A percentile compares a stretch with the other conserved stretches of the same genome.
phyloP scores from a whole-genome alignment of 2,329 filamentous ascomycete species.

The Lasiodiplodia sp. region DNA sequence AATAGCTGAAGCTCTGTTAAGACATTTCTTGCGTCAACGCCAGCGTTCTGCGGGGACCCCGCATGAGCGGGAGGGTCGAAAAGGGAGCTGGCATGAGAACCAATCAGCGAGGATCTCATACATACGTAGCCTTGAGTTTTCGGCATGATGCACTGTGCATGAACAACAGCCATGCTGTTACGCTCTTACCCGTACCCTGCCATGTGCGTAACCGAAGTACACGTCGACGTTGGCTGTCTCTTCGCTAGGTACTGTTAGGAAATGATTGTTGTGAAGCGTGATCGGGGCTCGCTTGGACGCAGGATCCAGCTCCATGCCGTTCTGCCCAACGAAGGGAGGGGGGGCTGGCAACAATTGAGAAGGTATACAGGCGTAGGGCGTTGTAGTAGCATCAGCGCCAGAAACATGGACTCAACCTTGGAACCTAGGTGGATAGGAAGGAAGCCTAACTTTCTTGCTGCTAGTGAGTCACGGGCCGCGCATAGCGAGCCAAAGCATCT shows the following conservation, averaged over 20 bases:
- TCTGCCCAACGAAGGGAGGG: too few species aligned
- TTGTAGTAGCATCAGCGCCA: too few species aligned
- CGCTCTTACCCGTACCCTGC: too few species aligned
- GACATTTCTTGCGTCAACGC: constrained; percentile 10
- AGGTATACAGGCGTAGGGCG: too few species aligned
- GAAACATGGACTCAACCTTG: too few species aligned
- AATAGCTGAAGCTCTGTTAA: background rate
- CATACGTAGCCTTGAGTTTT: background rate
- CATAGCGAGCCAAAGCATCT: too few species aligned
- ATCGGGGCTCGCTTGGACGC: background rate
- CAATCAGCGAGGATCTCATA: background rate
- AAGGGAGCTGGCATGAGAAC: background rate
- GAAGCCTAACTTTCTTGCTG: too few species aligned
- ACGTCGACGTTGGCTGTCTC: background rate
- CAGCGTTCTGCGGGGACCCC: background rate
- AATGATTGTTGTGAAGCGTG: background rate
- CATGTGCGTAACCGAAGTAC: background rate
- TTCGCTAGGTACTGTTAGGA: background rate
- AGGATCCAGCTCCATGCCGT: background rate
- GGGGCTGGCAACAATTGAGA: too few species aligned
- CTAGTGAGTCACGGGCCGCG: too few species aligned
- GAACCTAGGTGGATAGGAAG: too few species aligned
- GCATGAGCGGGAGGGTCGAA: background rate
- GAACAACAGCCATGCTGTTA: too few species aligned
- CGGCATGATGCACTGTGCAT: too few species aligned